Percentiles rank a stretch among this genome's conserved stretches.
Evolutionary conservation across 129 eudicot species (phyloP).

Genomic region (Centrapalus pauciflorus): DNA sequence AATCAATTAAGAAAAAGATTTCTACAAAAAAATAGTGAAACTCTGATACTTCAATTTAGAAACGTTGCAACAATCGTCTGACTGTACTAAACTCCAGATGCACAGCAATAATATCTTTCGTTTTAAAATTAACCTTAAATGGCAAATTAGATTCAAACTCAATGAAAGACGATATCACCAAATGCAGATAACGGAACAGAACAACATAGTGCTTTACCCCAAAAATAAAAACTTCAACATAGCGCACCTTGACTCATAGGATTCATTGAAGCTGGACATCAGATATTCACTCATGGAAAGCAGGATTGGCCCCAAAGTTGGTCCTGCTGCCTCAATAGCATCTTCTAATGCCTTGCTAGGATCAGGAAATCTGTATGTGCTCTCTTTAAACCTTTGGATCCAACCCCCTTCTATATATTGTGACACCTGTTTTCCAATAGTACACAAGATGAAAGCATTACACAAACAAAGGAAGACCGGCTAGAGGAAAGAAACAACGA

Average conservation of each 20-base stretch:
- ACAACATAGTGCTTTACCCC: no score
- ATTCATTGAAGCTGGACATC: constrained; percentile 91
- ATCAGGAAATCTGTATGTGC: constrained; percentile 77
- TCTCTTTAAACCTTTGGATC: constrained; percentile 60
- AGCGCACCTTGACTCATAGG: constrained; percentile 88
- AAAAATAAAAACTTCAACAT: constrained; percentile 7
- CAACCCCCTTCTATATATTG: constrained; percentile 77
- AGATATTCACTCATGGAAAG: constrained; percentile 95
- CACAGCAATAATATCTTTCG: background rate
- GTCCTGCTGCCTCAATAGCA: constrained; percentile 94
- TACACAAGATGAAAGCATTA: constrained; percentile 10
- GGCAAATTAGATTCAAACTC: background rate
- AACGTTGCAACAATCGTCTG: background rate
- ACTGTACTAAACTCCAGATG: background rate
- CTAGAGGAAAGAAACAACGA: background rate
- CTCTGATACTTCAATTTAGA: background rate
- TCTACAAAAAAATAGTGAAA: background rate
- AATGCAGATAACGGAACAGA: background rate
- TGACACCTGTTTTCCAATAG: constrained; percentile 47
- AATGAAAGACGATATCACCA: background rate
- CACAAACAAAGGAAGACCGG: background rate
- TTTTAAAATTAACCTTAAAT: background rate
- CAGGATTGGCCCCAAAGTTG: constrained; percentile 70
- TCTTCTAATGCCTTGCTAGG: constrained; percentile 59
- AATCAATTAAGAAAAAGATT: background rate